Conservation (phyloP, 2,329 filamentous ascomycete genomes). For the Periconia sp. region DNA sequence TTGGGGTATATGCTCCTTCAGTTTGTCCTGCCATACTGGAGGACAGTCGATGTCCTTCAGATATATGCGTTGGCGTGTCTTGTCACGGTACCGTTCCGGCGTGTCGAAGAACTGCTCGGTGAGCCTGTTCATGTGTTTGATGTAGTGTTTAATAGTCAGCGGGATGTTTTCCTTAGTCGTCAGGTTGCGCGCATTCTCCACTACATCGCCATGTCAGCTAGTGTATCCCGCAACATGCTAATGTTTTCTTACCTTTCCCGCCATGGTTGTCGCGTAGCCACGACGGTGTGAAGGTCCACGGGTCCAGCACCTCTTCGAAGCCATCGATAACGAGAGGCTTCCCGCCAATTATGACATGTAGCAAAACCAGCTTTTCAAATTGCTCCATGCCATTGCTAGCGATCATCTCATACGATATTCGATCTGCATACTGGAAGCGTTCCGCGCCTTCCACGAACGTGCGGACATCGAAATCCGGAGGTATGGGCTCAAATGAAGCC, state of each 20-base stretch:
- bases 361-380: conserved; percentile 83
- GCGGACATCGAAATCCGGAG: conserved; percentile 81
- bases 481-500: conserved; percentile 89
- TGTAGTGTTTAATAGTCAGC: conserved; percentile 88
- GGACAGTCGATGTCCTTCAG: conserved; percentile 98
- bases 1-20: conserved; percentile 78
- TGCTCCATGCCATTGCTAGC: conserved; percentile 75
- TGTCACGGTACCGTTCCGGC: conserved; percentile 75
- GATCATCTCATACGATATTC: conserved; percentile 80
- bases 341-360: conserved; percentile 84
- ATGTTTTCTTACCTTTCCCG: conserved; percentile 69
- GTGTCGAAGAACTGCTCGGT: conserved; percentile 78
- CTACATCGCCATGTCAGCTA: conserved; percentile 52
- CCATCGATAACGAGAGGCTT: conserved; percentile 91
- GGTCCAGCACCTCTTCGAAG: conserved; percentile 77
- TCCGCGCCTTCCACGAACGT: conserved; percentile 76
- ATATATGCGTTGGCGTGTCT: conserved; percentile 84
- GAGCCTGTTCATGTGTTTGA: conserved; percentile 83
- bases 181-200: conserved; percentile 85
- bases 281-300: conserved; percentile 75
- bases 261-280: conserved; percentile 84
- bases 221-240: conserved; percentile 23
- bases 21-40: conserved; percentile 78
- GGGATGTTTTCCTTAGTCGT: conserved; percentile 74
- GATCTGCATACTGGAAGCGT: conserved; percentile 86